Percentiles rank a stretch among this genome's conserved stretches.
These are phyloP conservation scores for Thermoascus crustaceus DNA, from an alignment of 2,329 filamentous ascomycete species.

Conservation along the genomic window DNA sequence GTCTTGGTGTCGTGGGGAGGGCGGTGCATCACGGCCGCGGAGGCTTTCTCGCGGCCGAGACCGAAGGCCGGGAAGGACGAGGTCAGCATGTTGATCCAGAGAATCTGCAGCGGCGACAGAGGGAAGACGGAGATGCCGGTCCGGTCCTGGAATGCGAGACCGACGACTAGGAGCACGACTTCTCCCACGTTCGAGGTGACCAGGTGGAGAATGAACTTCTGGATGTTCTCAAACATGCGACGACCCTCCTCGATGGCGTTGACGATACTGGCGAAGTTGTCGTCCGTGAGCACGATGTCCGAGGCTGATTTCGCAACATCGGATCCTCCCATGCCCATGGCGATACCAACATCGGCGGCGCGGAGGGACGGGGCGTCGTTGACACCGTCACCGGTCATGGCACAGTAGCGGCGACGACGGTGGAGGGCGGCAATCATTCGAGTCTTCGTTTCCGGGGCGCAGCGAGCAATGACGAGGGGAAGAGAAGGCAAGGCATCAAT, in stretches of 20 bases:
- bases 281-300: constrained; percentile 56
- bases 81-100: constrained; percentile 90
- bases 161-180: constrained; percentile 70
- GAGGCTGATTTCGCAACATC: constrained; percentile 79
- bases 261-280: constrained; percentile 82
- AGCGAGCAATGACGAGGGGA: constrained; percentile 74
- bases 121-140: constrained; percentile 71
- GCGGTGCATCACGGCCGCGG: constrained; percentile 68
- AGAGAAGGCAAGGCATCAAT: constrained; percentile 62
- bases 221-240: constrained; percentile 81
- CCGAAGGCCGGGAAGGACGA: constrained; percentile 81
- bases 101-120: constrained; percentile 72
- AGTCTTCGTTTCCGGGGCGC: constrained; percentile 77
- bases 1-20: constrained; percentile 58
- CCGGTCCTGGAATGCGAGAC: constrained; percentile 69
- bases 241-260: constrained; percentile 75
- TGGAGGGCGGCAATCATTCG: constrained; percentile 86
- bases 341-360: constrained; percentile 75
- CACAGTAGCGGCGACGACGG: constrained; percentile 65
- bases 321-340: constrained; percentile 76
- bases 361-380: constrained; percentile 79
- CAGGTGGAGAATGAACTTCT: constrained; percentile 76
- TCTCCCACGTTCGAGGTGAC: constrained; percentile 76
- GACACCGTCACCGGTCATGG: constrained; percentile 84
- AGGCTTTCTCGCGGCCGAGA: constrained; percentile 68